Conservation (phyloP, 352 stramenopile species). For the Pythium rishiriense region DNA sequence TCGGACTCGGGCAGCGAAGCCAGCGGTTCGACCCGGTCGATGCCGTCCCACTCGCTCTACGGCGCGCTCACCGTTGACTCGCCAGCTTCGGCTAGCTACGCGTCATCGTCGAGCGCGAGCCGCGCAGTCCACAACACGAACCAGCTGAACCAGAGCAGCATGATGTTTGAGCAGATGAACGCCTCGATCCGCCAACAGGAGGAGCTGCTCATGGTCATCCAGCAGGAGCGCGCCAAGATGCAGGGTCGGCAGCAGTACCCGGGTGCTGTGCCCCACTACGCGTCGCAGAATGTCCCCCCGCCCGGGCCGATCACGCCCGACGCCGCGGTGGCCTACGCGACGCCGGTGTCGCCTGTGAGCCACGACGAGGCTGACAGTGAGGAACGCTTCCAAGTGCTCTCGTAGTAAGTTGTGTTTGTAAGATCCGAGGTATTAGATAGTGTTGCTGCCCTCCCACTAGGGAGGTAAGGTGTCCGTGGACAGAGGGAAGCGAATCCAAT, state of each 20-base stretch:
- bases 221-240: constrained; percentile 27
- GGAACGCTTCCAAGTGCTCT: constrained; percentile 32
- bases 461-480: neutral
- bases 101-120: constrained; percentile 8
- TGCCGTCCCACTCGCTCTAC: neutral
- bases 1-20: constrained; percentile 21
- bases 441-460: neutral
- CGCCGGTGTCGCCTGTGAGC: neutral
- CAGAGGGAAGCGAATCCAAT: too few species aligned
- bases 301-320: neutral
- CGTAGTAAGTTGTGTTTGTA: constrained; percentile 9
- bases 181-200: constrained; percentile 29
- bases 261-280: neutral
- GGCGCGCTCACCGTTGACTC: neutral
- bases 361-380: neutral
- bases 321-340: neutral
- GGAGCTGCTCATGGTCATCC: constrained; percentile 29
- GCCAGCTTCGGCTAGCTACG: constrained; percentile 7
- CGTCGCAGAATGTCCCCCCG: neutral
- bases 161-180: constrained; percentile 31
- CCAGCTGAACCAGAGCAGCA: neutral
- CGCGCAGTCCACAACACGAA: neutral
- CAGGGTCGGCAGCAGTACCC: constrained; percentile 20
- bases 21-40: constrained; percentile 11
- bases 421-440: constrained; percentile 3